Evolutionary conservation across 805 yeast species (phyloP).

Genomic region (Jamesozyma piceae): DNA sequence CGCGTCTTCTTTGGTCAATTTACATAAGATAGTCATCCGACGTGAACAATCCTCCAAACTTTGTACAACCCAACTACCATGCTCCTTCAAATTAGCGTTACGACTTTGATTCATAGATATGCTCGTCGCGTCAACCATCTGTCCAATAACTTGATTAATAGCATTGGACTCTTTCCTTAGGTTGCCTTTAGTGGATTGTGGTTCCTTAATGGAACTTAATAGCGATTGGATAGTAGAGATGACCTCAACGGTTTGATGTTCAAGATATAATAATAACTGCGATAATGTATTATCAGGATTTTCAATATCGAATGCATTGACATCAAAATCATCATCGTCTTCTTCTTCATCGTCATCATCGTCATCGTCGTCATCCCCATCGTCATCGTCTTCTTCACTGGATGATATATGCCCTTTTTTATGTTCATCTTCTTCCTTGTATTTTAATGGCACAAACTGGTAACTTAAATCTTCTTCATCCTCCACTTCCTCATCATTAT

Average conservation of each 20-base stretch:
- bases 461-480: constrained; percentile 9
- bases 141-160: constrained; percentile 69
- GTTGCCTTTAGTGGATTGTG: constrained; percentile 66
- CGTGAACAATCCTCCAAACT: constrained; percentile 76
- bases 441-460: constrained; percentile 11
- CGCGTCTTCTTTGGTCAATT: constrained; percentile 27
- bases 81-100: constrained; percentile 75
- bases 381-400: constrained; percentile 9
- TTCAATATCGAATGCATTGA: constrained; percentile 68
- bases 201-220: constrained; percentile 64
- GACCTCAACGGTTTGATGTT: constrained; percentile 88
- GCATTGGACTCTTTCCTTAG: constrained; percentile 63
- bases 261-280: constrained; percentile 74
- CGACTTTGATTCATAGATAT: constrained; percentile 82
- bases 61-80: constrained; percentile 84
- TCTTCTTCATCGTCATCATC: constrained; percentile 11
- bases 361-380: constrained; percentile 2
- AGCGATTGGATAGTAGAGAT: constrained; percentile 81
- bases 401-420: not conserved
- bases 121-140: constrained; percentile 85
- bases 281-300: constrained; percentile 84
- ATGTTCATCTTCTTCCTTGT: not conserved
- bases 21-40: constrained; percentile 69
- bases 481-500: not conserved
- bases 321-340: constrained; percentile 40